phyloP scores from a whole-genome alignment of 345 rosid genomes.

The Eucalyptus marginata region DNA sequence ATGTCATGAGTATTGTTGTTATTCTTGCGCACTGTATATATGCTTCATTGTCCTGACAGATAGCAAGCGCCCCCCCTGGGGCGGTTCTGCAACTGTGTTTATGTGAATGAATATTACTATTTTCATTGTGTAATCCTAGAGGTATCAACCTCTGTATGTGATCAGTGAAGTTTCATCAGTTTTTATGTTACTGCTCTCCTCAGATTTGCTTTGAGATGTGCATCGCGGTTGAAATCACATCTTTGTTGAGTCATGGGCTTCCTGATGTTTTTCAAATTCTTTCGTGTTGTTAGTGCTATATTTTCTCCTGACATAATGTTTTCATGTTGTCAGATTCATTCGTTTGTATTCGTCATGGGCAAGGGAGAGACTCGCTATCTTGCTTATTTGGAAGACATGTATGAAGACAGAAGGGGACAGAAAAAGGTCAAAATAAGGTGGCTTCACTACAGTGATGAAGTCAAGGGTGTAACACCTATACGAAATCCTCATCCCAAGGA shows the following conservation, averaged over 20 bases:
- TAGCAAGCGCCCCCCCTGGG: not conserved
- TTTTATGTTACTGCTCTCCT: not conserved
- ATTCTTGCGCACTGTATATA: not conserved
- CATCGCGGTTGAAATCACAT: not conserved
- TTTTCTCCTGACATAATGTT: not conserved
- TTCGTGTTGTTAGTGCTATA: not conserved
- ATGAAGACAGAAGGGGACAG: slow-evolving; percentile 89
- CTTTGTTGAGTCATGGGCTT: not conserved
- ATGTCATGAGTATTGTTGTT: not conserved
- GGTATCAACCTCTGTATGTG: not conserved
- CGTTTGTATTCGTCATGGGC: slow-evolving; percentile 92
- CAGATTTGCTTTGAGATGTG: not conserved
- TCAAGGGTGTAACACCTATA: slow-evolving; percentile 60
- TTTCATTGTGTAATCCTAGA: not conserved
- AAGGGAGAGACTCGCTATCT: slow-evolving; percentile 69
- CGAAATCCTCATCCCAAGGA: slow-evolving; percentile 81
- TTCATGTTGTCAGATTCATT: slow-evolving; percentile 43
- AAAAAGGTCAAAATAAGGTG: slow-evolving; percentile 95
- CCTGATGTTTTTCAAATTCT: not conserved
- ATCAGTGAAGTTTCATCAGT: not conserved
- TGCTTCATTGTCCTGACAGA: not conserved
- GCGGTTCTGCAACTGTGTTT: not conserved
- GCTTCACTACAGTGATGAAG: slow-evolving; percentile 91
- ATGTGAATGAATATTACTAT: not conserved
- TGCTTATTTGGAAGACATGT: slow-evolving; percentile 97